phyloP scores from a whole-genome alignment of 179 eudicot species.

The Silene coronaria region DNA sequence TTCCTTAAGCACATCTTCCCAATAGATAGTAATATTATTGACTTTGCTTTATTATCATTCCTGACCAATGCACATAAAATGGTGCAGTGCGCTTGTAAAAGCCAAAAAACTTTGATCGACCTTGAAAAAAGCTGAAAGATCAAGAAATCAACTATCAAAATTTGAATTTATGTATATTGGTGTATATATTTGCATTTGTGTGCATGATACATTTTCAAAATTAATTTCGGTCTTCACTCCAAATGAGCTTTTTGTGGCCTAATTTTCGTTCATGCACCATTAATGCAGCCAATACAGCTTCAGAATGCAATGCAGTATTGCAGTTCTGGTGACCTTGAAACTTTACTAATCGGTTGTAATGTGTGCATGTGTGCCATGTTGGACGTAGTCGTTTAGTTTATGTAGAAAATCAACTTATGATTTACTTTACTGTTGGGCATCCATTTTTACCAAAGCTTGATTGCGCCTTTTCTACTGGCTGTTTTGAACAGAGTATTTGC shows the following conservation, averaged over 20 bases:
- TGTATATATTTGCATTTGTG: not conserved
- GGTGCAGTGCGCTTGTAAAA: not conserved
- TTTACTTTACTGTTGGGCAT: not conserved
- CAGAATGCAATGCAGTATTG: too few species aligned
- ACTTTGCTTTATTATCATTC: not conserved
- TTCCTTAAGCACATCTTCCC: not conserved
- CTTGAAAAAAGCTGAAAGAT: not conserved
- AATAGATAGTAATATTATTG: not conserved
- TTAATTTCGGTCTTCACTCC: not conserved
- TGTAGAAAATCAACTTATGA: not conserved
- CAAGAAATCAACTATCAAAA: not conserved
- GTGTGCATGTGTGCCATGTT: too few species aligned
- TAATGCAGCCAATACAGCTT: not conserved
- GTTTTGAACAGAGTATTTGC: slow-evolving; percentile 65
- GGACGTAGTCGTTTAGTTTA: too few species aligned
- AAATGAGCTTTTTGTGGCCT: not conserved
- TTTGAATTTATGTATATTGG: not conserved
- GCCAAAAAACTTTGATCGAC: not conserved
- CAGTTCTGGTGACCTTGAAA: too few species aligned
- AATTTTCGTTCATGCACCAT: not conserved
- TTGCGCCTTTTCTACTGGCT: not conserved
- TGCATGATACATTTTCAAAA: not conserved
- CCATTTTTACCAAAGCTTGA: not conserved
- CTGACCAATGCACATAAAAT: not conserved
- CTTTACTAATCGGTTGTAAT: too few species aligned